phyloP scores from a whole-genome alignment of 2,329 filamentous ascomycete species.

The Aspergillus japonicus region DNA sequence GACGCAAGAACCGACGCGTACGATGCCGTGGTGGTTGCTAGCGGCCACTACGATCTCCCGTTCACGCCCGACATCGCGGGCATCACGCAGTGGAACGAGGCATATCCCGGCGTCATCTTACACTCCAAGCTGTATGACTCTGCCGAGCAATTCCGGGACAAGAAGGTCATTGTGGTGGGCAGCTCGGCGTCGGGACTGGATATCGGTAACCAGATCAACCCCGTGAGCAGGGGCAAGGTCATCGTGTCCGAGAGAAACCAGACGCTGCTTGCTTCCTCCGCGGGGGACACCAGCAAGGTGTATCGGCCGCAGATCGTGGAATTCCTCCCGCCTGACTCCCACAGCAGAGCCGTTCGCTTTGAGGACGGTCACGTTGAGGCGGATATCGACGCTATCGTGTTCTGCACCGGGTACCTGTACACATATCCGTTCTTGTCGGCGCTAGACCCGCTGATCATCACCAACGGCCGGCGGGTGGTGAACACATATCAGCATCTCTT shows the following conservation, averaged over 20 bases:
- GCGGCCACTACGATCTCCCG: constrained; percentile 71
- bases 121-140: constrained; percentile 80
- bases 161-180: constrained; percentile 80
- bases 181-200: constrained; percentile 83
- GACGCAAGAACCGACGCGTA: constrained; percentile 52
- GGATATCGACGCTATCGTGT: constrained; percentile 73
- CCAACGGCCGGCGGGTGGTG: constrained; percentile 66
- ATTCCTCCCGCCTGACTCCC: constrained; percentile 53
- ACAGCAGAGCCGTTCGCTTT: constrained; percentile 64
- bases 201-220: constrained; percentile 72
- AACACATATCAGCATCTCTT: constrained; percentile 79
- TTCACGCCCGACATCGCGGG: constrained; percentile 64
- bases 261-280: constrained; percentile 43
- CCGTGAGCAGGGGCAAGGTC: constrained; percentile 59
- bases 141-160: constrained; percentile 60
- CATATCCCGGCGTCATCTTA: constrained; percentile 60
- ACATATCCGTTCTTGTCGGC: constrained; percentile 69
- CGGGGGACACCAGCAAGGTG: constrained; percentile 52
- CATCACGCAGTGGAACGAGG: constrained; percentile 58
- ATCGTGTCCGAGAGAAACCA: constrained; percentile 61
- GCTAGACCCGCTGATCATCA: constrained; percentile 58
- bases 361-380: constrained; percentile 63
- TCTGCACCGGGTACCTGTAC: constrained; percentile 88
- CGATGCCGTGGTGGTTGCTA: constrained; percentile 73
- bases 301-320: constrained; percentile 55